These are phyloP conservation scores for Hysterium pulicare DNA, from an alignment of 2,329 filamentous ascomycete species.

Conservation along the genomic window DNA sequence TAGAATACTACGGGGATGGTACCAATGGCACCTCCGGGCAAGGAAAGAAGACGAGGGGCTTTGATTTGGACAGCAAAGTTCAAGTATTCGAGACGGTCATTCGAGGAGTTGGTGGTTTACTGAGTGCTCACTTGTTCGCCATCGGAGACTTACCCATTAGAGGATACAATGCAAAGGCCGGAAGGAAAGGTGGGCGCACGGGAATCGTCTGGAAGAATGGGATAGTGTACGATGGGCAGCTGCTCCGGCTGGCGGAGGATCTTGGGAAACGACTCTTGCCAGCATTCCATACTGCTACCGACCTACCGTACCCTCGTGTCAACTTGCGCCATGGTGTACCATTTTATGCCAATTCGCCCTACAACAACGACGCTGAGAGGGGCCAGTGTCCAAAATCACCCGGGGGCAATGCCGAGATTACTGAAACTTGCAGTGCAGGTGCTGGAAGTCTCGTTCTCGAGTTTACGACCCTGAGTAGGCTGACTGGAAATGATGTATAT, in stretches of 20 bases:
- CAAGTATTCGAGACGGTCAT: constrained; percentile 99
- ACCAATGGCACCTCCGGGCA: constrained; percentile 63
- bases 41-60: constrained; percentile 72
- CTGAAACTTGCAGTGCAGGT: constrained; percentile 93
- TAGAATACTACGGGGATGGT: constrained; percentile 84
- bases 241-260: constrained; percentile 85
- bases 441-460: constrained; percentile 94
- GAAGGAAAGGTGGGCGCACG: constrained; percentile 29
- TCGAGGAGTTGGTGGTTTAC: constrained; percentile 79
- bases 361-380: constrained; percentile 58
- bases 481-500: constrained; percentile 84
- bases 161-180: constrained; percentile 61
- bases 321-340: constrained; percentile 89
- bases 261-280: constrained; percentile 80
- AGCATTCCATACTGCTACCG: constrained; percentile 87
- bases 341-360: constrained; percentile 83
- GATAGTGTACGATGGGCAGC: constrained; percentile 82
- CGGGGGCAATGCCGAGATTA: constrained; percentile 64
- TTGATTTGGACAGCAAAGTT: constrained; percentile 95
- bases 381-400: constrained; percentile 46
- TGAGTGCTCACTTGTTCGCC: constrained; percentile 93
- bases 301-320: constrained; percentile 90
- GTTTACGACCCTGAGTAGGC: constrained; percentile 82
- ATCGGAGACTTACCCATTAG: constrained; percentile 83
- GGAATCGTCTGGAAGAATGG: constrained; percentile 70